Evolutionary conservation across 1,284 basidiomycete genomes (phyloP).

Genomic region (Puccinia brachypodii): DNA sequence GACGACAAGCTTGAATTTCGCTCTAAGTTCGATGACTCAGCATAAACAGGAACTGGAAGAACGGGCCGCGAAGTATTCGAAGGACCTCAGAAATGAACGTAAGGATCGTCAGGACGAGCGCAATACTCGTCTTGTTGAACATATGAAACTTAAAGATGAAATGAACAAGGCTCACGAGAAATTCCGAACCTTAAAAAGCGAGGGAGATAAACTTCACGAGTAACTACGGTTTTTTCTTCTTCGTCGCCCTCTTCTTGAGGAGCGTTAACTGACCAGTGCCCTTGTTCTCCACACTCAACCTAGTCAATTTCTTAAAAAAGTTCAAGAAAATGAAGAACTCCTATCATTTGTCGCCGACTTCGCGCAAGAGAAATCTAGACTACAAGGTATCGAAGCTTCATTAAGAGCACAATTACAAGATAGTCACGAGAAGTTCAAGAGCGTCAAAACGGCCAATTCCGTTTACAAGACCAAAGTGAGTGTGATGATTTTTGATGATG

Average conservation of each 20-base stretch:
- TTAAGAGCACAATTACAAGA: neutral
- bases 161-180: neutral
- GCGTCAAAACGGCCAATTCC: neutral
- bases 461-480: slow-evolving; percentile 7
- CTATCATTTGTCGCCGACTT: neutral
- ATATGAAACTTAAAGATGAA: neutral
- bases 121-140: neutral
- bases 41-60: neutral
- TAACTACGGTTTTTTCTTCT: too few species aligned
- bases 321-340: neutral
- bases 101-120: neutral
- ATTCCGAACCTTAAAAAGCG: neutral
- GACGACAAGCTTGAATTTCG: neutral
- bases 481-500: neutral
- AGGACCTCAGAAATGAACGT: neutral
- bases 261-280: neutral
- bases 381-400: neutral
- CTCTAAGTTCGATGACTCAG: neutral
- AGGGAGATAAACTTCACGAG: neutral
- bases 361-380: neutral
- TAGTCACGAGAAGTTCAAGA: neutral
- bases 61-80: neutral
- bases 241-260: neutral
- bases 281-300: neutral
- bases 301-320: neutral